Conservation (phyloP, 1,284 basidiomycete species). For the Phellopilus nigrolimitatus region DNA sequence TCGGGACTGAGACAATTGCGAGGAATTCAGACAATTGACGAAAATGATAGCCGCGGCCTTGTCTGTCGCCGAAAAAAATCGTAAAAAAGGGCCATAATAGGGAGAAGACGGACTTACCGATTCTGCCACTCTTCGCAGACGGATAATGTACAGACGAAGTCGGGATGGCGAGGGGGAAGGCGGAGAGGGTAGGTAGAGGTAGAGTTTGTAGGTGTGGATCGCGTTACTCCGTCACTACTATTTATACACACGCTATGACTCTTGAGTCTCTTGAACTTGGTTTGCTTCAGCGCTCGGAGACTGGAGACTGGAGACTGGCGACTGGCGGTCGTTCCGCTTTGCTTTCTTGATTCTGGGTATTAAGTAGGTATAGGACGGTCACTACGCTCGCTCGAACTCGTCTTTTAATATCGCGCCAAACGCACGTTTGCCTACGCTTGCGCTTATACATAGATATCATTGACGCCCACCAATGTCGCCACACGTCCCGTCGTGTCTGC, state of each 20-base stretch:
- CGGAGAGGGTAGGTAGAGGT: background rate
- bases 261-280: background rate
- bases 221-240: background rate
- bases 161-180: background rate
- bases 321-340: too few relatives aligned
- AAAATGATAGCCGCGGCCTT: background rate
- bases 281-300: background rate
- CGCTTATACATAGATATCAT: background rate
- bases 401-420: background rate
- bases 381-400: background rate
- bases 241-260: constrained; percentile 3
- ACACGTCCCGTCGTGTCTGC: too few relatives aligned
- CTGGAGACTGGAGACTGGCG: too few relatives aligned
- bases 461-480: too few relatives aligned
- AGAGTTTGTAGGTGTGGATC: background rate
- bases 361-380: background rate
- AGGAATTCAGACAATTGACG: too few relatives aligned
- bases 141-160: background rate
- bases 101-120: background rate
- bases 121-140: background rate
- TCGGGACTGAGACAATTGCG: background rate
- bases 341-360: too few relatives aligned
- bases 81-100: background rate
- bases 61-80: background rate
- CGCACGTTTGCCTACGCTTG: constrained; percentile 3